A percentile compares a stretch with the other conserved stretches of the same genome.
These are phyloP conservation scores for Pachysandra terminalis DNA, from an alignment of 164 flowering plant genomes.

Conservation along the genomic window DNA sequence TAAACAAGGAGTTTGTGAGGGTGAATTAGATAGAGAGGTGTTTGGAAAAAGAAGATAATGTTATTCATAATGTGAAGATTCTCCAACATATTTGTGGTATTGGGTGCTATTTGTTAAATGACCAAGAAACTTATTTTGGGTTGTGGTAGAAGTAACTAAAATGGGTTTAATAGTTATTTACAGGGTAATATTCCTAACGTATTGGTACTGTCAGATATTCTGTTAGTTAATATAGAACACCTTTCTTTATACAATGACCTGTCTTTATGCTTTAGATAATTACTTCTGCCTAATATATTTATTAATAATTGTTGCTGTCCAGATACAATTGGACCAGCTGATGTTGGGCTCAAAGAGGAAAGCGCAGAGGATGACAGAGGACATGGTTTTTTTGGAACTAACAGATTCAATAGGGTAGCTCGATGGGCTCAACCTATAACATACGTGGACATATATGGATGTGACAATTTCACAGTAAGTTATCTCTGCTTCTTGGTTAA, in stretches of 20 bases:
- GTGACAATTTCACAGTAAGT: slow-evolving; percentile 72
- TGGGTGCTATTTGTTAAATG: too few species aligned
- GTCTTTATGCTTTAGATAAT: neutral
- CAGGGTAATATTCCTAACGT: too few species aligned
- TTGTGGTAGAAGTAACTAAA: too few species aligned
- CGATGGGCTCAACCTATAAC: slow-evolving; percentile 96
- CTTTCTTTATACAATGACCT: neutral
- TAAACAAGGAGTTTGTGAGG: too few species aligned
- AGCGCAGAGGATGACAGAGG: slow-evolving; percentile 78
- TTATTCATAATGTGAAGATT: too few species aligned
- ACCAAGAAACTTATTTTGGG: too few species aligned
- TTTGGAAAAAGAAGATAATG: too few species aligned
- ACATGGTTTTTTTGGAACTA: slow-evolving; percentile 68
- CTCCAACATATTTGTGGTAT: too few species aligned
- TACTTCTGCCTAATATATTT: neutral
- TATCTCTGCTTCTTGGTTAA: neutral
- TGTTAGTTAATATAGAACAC: neutral
- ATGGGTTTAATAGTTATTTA: too few species aligned
- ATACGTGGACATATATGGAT: slow-evolving; percentile 66
- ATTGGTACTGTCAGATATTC: neutral
- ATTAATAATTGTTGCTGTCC: slow-evolving; percentile 23
- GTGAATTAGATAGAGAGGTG: too few species aligned
- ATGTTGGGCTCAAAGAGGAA: slow-evolving; percentile 82
- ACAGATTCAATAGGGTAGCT: slow-evolving; percentile 43
- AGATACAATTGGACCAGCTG: slow-evolving; percentile 70